phyloP scores from a whole-genome alignment of 805 yeast species.

The Candida morakotiae region DNA sequence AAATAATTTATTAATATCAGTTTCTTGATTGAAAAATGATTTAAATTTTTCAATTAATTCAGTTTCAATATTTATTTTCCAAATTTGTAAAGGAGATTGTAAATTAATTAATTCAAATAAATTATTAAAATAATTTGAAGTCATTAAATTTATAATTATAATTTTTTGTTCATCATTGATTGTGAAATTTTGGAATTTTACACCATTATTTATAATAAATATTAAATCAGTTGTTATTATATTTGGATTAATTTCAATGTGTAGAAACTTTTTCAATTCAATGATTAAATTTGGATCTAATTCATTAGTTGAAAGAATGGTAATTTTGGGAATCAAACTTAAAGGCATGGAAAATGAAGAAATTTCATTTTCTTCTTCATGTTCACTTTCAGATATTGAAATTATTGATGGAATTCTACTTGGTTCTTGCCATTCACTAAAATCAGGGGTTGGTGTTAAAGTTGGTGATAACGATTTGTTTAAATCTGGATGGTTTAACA shows the following conservation, averaged over 20 bases:
- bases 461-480: constrained; percentile 19
- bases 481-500: constrained; percentile 37
- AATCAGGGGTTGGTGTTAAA: constrained; percentile 11
- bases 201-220: constrained; percentile 38
- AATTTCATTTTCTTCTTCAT: constrained; percentile 29
- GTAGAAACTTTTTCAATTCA: neutral
- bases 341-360: too few relatives aligned
- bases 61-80: constrained; percentile 34
- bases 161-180: constrained; percentile 23
- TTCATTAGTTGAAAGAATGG: neutral
- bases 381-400: constrained; percentile 37
- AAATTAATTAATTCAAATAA: constrained; percentile 32
- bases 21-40: constrained; percentile 19
- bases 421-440: constrained; percentile 5
- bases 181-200: constrained; percentile 19
- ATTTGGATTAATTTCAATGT: neutral
- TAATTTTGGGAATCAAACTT: neutral
- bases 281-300: neutral
- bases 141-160: constrained; percentile 35
- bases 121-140: constrained; percentile 36
- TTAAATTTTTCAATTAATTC: constrained; percentile 22
- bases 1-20: constrained; percentile 18
- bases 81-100: constrained; percentile 33
- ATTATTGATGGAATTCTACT: constrained; percentile 5
- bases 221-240: constrained; percentile 20